Base-by-base conservation (phyloP, 768 basidiomycete species). In the Mycena indigotica region DNA sequence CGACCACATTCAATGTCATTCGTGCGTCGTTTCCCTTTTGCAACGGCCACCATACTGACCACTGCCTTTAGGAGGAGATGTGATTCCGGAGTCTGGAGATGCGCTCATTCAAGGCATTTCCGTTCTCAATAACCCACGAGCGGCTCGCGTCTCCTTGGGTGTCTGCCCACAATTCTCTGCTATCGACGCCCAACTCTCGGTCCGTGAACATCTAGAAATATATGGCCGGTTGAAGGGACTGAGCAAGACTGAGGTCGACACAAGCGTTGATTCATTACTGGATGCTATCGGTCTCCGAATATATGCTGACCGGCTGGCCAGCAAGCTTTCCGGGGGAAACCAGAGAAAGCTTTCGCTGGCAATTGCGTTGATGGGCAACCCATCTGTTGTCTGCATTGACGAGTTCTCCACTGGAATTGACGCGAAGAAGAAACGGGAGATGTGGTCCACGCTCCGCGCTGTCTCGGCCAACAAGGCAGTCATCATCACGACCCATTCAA, bases 141-240 rank as follows among this genome's bases (percentile, higher is more conserved):
- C 70, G 4, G 88, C 91, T 32, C 81, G 89, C 24, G 78, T 86
- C 5, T 79, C 84, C 21, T 80, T 93, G 5, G 91, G 91, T 3
- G 88, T 93, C 50, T 93, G 90, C 67, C 90, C 90, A 0, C 91
- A 92, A 61, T 90, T 91, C 70, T 91, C 89, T 1, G 89, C 91
- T 1, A 91, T 92, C 60, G 91, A 92, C 62, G 74, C 83, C 13
- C 86, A 91, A 65, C 69, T 92, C 38, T 91, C 88, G 5, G 89
- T 91, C 23, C 80, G 87, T 41, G 88, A 93, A 67, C 91, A 93
- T 65, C 74, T 92, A 29, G 58, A 79, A 57, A 77, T 92, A 10
- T 91, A 90, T 52, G 89, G 88, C 8, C 78, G 85, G 19, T 77
- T 92, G 30, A 91, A 91, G 68, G 91, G 91, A 2, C 73, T 93